Conservation (phyloP, 2,329 filamentous ascomycete species). For the Cercospora canescens region DNA sequence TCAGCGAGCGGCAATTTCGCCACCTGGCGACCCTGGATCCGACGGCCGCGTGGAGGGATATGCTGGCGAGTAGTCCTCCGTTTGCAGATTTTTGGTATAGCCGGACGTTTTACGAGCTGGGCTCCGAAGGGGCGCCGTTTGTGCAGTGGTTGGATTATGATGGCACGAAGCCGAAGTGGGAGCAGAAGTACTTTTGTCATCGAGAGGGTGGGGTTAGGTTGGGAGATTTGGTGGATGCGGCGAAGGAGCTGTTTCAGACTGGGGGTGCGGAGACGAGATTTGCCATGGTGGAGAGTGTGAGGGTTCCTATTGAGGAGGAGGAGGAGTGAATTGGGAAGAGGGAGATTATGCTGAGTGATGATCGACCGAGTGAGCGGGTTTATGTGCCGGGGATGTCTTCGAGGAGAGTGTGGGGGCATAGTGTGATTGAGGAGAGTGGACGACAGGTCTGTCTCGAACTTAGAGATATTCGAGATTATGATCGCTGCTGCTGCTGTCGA, state of each 20-base stretch:
- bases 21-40: constrained; percentile 1
- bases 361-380: constrained; percentile 14
- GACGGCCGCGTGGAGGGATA: constrained; percentile 17
- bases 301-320: not conserved
- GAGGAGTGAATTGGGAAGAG: too few species aligned
- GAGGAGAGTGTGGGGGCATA: constrained; percentile 11
- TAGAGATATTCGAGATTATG: too few species aligned
- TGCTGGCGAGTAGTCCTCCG: constrained; percentile 21
- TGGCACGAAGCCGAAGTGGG: constrained; percentile 15
- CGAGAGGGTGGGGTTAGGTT: constrained; percentile 20
- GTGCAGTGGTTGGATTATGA: constrained; percentile 28
- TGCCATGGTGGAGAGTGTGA: constrained; percentile 26
- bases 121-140: constrained; percentile 26
- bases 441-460: too few species aligned
- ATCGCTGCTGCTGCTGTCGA: not conserved
- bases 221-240: constrained; percentile 24
- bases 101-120: constrained; percentile 27
- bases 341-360: constrained; percentile 7
- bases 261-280: constrained; percentile 19
- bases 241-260: constrained; percentile 31
- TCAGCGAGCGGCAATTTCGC: constrained; percentile 17
- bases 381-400: constrained; percentile 14
- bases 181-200: constrained; percentile 18
- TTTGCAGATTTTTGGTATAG: constrained; percentile 27
- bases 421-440: not conserved